These are phyloP conservation scores for Oryza longistaminata DNA, from an alignment of 176 grass and related monocot genomes.

Conservation along the genomic window DNA sequence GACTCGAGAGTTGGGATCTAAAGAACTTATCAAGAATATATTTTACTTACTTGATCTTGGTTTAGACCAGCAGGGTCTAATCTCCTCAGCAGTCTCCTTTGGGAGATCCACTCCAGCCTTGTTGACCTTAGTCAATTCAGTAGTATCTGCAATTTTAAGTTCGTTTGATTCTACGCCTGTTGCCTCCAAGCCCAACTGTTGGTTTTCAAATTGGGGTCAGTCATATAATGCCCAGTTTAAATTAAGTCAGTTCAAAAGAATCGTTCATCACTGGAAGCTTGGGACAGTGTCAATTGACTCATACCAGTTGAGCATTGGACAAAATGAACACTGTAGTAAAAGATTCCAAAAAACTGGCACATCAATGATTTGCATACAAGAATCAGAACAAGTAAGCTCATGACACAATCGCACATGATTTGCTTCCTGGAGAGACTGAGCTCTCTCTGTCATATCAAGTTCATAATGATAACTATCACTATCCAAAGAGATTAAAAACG, in stretches of 20 bases:
- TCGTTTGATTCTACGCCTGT: slow-evolving; percentile 32
- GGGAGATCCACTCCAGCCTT: slow-evolving; percentile 30
- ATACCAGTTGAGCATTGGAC: not conserved
- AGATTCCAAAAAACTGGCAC: not conserved
- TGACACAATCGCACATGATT: not conserved
- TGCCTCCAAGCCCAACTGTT: slow-evolving; percentile 50
- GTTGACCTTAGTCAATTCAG: slow-evolving; percentile 28
- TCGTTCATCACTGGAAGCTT: not conserved
- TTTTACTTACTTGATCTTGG: slow-evolving; percentile 65
- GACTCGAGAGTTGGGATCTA: not conserved
- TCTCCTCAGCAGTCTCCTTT: slow-evolving; percentile 43
- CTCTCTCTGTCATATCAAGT: not conserved
- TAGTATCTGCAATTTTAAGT: slow-evolving; percentile 49
- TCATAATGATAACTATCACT: slow-evolving; percentile 4
- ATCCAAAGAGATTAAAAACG: slow-evolving; percentile 18
- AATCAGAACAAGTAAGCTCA: not conserved
- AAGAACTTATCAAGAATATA: not conserved
- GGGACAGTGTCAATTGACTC: not conserved
- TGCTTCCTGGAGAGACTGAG: not conserved
- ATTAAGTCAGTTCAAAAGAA: not conserved
- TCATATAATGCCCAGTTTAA: slow-evolving; percentile 7
- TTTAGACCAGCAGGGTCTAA: slow-evolving; percentile 77
- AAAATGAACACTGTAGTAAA: not conserved
- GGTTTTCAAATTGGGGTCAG: not conserved
- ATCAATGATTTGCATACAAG: not conserved